Percentiles rank a stretch among this genome's conserved stretches.
These are phyloP conservation scores for Fraxinus excelsior DNA, from an alignment of 257 asterid genomes.

Conservation along the genomic window DNA sequence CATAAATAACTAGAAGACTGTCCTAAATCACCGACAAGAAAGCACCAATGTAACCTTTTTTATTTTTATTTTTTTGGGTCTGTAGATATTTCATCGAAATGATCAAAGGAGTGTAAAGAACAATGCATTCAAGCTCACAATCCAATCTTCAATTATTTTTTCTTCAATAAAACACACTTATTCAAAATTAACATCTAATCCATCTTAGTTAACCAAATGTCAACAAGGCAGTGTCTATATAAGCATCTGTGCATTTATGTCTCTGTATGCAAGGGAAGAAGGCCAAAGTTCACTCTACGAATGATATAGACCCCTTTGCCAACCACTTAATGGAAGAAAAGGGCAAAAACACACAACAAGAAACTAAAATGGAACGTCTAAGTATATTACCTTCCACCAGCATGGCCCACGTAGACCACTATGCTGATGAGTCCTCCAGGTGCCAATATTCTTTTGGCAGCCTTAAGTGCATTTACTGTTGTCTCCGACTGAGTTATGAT, in stretches of 20 bases:
- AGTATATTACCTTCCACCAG: slow-evolving; percentile 72
- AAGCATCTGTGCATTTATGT: not conserved
- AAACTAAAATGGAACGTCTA: not conserved
- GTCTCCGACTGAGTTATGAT: slow-evolving; percentile 65
- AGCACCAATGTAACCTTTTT: not conserved
- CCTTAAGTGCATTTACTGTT: slow-evolving; percentile 73
- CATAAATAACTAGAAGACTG: not conserved
- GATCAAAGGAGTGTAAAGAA: not conserved
- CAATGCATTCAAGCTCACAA: not conserved
- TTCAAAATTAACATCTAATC: not conserved
- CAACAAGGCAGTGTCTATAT: not conserved
- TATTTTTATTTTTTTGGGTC: not conserved
- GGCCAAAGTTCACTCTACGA: not conserved
- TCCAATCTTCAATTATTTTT: not conserved
- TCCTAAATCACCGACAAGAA: not conserved
- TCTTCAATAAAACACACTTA: not conserved
- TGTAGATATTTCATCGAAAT: not conserved
- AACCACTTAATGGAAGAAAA: not conserved
- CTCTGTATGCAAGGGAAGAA: not conserved
- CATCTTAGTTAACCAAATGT: not conserved
- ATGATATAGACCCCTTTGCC: not conserved
- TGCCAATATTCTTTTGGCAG: slow-evolving; percentile 63
- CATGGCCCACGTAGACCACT: slow-evolving; percentile 74
- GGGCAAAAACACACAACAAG: slow-evolving; percentile 4
- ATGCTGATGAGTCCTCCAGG: slow-evolving; percentile 87